Base-by-base conservation (phyloP, 257 asterid species). In the Solanum paucissectum region DNA sequence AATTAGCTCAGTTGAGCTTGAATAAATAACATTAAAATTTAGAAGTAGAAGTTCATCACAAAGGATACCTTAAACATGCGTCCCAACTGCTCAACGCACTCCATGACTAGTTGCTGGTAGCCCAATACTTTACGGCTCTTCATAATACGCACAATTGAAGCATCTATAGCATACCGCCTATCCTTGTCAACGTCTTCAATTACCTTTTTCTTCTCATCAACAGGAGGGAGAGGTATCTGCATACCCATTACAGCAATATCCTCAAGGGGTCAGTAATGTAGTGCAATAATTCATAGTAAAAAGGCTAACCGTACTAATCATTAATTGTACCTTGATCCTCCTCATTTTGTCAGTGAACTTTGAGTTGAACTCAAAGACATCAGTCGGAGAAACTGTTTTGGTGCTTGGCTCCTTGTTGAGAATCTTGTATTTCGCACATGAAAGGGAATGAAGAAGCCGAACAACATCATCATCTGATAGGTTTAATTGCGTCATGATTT, bases 181-280 rank as follows among this genome's bases (percentile, higher is more conserved):
- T 97, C 99, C 92, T 97, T 97, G 40, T 97, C 99, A 88, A 97
- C 99, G 89, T 97, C 99, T 93, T 97, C 99, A 36, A 97, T 94
- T 12, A 97, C 99, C 90, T 95, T 97, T 92, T 96, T 97, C 91
- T 94, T 96, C 94, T 97, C 99, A 85, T 97, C 99, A 88, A 97
- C 99, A 0, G 99, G 99, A 55, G 99, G 99, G 34, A 97, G 95
- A 71, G 99, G 99, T 55, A 97, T 93, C 99, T 97, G 92, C 86
- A 89, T 89, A 88, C 72, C 79, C 73, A 89, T 29, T 29, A 38
- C 27, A 87, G 14, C 36, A 60, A 58, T 21, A 87, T 29, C 64
- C 85, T 27, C 68, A 81, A 37, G 13, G 85, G 34, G 13, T 81
- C 68, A 81, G 68, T 81, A 81, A 81, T 33, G 18, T 29, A 44